Conservation (phyloP, 106 monocot species). For the Phalaenopsis aphrodite region DNA sequence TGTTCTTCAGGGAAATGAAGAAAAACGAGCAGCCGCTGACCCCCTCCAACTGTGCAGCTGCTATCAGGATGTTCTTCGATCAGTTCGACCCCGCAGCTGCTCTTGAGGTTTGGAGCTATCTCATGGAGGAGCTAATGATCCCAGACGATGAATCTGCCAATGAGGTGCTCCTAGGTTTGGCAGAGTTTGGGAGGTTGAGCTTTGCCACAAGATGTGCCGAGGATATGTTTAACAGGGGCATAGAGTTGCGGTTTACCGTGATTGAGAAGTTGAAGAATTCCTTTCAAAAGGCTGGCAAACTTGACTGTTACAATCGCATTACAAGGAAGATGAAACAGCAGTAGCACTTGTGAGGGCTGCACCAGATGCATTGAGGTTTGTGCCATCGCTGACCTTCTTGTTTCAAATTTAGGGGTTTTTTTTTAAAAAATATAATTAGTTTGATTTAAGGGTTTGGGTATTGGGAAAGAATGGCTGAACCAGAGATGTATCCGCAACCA, state of each 20-base stretch:
- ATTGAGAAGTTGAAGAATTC: conserved; percentile 45
- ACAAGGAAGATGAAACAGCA: conserved; percentile 29
- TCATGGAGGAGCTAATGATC: conserved; percentile 21
- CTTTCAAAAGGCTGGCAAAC: conserved; percentile 34
- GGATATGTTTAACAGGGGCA: conserved; percentile 49
- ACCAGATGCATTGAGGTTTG: not conserved
- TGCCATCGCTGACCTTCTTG: not conserved
- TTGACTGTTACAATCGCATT: conserved; percentile 35
- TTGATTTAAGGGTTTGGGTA: not conserved
- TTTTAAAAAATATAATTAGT: not conserved
- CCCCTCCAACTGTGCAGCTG: conserved; percentile 32
- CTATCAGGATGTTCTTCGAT: conserved; percentile 63
- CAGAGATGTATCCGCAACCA: not conserved
- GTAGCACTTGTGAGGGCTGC: not conserved
- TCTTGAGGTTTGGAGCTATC: conserved; percentile 47
- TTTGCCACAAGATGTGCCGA: conserved; percentile 40
- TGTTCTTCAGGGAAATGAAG: conserved; percentile 65
- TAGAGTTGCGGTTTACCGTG: conserved; percentile 21
- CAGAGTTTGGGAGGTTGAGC: conserved; percentile 34
- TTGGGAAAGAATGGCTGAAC: not conserved
- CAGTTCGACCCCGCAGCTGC: conserved; percentile 56
- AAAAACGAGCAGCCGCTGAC: conserved; percentile 57
- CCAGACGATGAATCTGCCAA: conserved; percentile 40
- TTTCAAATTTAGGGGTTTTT: not conserved
- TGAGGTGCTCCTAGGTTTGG: conserved; percentile 55